phyloP scores from a whole-genome alignment of 139 green algal species.

The Coccomyxa sp. region DNA sequence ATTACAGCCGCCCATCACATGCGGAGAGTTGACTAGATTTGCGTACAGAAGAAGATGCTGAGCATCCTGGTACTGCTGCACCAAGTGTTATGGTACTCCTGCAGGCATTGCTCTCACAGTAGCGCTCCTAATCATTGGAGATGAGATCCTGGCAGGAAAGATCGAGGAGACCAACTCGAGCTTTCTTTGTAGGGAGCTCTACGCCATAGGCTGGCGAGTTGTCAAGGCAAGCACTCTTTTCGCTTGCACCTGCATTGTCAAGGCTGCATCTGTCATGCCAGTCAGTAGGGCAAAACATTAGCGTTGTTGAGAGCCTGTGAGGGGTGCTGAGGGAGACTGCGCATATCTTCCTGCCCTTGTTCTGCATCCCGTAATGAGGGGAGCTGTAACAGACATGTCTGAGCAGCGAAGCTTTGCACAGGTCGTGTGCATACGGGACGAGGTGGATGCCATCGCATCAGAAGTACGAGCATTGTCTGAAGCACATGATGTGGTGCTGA shows the following conservation, averaged over 20 bases:
- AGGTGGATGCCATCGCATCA: conserved; percentile 55
- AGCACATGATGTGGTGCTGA: conserved; percentile 14
- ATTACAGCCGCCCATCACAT: too few species aligned
- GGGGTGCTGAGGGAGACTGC: too few species aligned
- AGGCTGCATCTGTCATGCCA: too few species aligned
- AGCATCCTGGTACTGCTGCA: background rate
- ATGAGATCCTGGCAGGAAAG: conserved; percentile 56
- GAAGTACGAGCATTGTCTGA: conserved; percentile 36
- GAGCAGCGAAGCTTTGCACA: too few species aligned
- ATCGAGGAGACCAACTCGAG: conserved; percentile 70
- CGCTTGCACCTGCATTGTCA: too few species aligned
- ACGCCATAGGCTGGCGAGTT: conserved; percentile 40
- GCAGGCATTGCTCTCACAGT: background rate
- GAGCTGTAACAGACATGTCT: too few species aligned
- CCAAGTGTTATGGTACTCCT: too few species aligned
- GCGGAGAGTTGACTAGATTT: background rate
- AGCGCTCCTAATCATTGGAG: conserved; percentile 27
- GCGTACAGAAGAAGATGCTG: conserved; percentile 2
- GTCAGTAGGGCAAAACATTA: too few species aligned
- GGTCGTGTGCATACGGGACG: conserved; percentile 67
- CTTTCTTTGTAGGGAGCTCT: conserved; percentile 69
- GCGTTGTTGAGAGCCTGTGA: too few species aligned
- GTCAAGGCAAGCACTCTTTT: conserved; percentile 24
- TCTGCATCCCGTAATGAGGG: too few species aligned
- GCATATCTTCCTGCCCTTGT: too few species aligned